Base-by-base conservation (phyloP, 345 rosid genomes). In the Populus alba region DNA sequence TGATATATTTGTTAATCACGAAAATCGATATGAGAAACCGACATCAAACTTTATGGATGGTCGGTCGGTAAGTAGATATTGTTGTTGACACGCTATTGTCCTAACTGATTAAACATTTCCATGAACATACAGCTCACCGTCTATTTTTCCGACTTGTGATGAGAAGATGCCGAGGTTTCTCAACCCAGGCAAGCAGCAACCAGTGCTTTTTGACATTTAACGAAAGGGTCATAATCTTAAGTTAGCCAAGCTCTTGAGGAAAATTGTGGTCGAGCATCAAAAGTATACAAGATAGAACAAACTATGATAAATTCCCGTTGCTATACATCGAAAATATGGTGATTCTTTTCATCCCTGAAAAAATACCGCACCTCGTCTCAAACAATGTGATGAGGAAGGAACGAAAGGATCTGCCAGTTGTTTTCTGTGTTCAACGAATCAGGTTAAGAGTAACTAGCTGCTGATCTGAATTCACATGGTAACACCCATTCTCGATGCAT, bases 11-110 rank as follows among this genome's bases (percentile, higher is more conserved):
- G 23, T 71, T 77, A 66, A 66, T 69, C 35, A 12, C 59, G 65
- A 49, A 16, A 25, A 35, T 65, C 13, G 49, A 18, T 31, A 77
- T 9, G 63, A 78, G 71, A 70, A 68, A 72, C 67, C 66, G 57
- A 70, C 82, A 66, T 75, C 79, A 71, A 78, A 77, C 87, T 84
- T 85, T 71, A 23, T 80, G 87, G 86, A 15, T 81, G 87, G 85
- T 37, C 29, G 65, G 29, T 2, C 65, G 65, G 29, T 2, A 8
- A 51, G 37, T 65, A 47, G 25, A 78, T 78, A 71, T 82, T 29
- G 76, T 70, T 71, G 74, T 47, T 47, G 51, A 47, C 74, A 70
- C 76, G 74, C 66, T 69, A 39, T 12, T 41, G 13, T 66, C 63
- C 1, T 63, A 8, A 11, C 35, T 8, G 9, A 17, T 6, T 72